Evolutionary conservation across 345 rosid genomes (phyloP).

Genomic region (Salix udensis): DNA sequence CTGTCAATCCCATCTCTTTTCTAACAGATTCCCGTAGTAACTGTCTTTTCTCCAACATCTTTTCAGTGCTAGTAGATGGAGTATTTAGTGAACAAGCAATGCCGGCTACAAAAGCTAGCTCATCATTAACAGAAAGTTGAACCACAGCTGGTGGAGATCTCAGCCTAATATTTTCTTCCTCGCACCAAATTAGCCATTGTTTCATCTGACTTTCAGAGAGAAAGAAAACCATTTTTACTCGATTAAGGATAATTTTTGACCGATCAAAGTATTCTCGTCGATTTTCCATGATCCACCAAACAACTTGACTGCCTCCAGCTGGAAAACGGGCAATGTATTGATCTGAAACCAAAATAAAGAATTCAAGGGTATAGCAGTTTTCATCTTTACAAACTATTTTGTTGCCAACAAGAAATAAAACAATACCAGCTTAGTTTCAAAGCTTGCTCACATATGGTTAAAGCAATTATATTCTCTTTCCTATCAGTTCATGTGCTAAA

Average conservation of each 20-base stretch:
- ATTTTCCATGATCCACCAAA: constrained; percentile 99
- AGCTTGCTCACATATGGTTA: not conserved
- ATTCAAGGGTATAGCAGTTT: not conserved
- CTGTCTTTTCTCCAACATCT: constrained; percentile 61
- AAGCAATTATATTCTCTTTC: not conserved
- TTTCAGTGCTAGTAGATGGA: constrained; percentile 48
- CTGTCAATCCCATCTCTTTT: constrained; percentile 69
- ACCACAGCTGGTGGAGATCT: constrained; percentile 78
- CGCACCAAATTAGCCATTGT: constrained; percentile 90
- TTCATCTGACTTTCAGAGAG: constrained; percentile 77
- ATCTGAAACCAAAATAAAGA: constrained; percentile 46
- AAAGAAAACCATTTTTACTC: constrained; percentile 79
- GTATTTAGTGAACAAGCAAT: constrained; percentile 68
- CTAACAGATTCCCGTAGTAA: constrained; percentile 63
- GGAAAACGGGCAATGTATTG: constrained; percentile 81
- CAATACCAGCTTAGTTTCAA: not conserved
- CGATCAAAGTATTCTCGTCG: constrained; percentile 87
- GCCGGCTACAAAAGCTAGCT: constrained; percentile 89
- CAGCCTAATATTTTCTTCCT: constrained; percentile 71
- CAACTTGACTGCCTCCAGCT: constrained; percentile 90
- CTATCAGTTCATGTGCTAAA: not conserved
- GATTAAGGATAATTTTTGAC: constrained; percentile 62
- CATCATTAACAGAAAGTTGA: constrained; percentile 88
- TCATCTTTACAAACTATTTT: not conserved
- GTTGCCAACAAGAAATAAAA: not conserved